phyloP scores from a whole-genome alignment of 208 protist genomes.

The Leishmania tarentolae region DNA sequence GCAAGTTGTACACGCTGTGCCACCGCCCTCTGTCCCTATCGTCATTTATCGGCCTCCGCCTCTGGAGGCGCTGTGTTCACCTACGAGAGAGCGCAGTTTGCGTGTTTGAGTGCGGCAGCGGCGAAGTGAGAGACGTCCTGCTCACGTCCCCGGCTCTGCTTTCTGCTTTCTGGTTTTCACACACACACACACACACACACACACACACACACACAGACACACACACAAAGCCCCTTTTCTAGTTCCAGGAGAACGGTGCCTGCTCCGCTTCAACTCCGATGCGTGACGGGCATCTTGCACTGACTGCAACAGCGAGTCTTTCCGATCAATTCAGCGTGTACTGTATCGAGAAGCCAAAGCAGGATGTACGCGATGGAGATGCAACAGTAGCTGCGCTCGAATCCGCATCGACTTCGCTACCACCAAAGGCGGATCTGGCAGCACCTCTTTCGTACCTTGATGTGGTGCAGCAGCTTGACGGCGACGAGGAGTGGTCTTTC shows the following conservation, averaged over 20 bases:
- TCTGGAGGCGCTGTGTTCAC: not conserved
- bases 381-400: not conserved
- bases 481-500: conserved; percentile 24
- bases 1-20: too few relatives aligned
- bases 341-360: conserved; percentile 12
- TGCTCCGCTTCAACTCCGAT: not conserved
- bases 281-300: not conserved
- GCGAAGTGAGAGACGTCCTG: not conserved
- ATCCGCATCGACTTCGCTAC: not conserved
- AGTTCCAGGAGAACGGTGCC: not conserved
- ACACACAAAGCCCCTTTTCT: not conserved
- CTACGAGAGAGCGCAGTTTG: not conserved
- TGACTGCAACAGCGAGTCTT: not conserved
- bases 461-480: conserved; percentile 24
- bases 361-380: not conserved
- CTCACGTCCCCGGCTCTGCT: not conserved
- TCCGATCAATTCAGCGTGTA: conserved; percentile 1
- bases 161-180: too few relatives aligned
- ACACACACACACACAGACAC: too few relatives aligned
- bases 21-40: not conserved
- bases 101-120: not conserved
- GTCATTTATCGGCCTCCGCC: not conserved
- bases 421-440: not conserved
- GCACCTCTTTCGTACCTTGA: conserved; percentile 8
- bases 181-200: too few relatives aligned